Base-by-base conservation (phyloP, 371 early-diverging fungal species). In the Mortierella sp. region DNA sequence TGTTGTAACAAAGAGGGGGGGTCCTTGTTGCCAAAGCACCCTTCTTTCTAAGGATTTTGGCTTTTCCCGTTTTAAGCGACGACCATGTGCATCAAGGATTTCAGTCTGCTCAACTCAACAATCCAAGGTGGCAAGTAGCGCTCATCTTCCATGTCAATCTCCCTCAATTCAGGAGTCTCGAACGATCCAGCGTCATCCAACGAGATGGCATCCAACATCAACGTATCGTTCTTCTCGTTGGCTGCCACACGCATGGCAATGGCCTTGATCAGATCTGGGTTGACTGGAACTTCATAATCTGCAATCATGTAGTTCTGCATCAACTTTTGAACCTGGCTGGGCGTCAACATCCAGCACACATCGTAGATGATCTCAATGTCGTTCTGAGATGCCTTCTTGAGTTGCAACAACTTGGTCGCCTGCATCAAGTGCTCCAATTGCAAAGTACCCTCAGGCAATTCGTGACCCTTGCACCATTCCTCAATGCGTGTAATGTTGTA, bases 401-500 rank as follows among this genome's bases (percentile, higher is more conserved):
- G 85, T 76, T 97, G 97, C 59, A 98, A 78, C 39, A 98, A 81
- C 82, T 98, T 97, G 43, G 95, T 96, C 8, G 96, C 95, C 79
- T 98, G 96, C 84, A 95, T 88, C 64, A 98, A 82, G 54, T 93
- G 94, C 76, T 96, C 96, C 4, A 96, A 80, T 67, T 97, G 96
- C 39, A 92, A 83, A 0, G 95, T 92, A 25, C 93, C 90, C 71
- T 97, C 96, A n/a, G 89, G 79, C 24, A 96, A 89, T 39, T 90
- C 91, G 71, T 96, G 95, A n/a, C 89, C 77, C 85, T 93, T 94
- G 86, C 96, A 96, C 98, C 98, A 98, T 78, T 98, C 98, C 78
- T 96, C 95, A 52, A 98, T 81, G 17, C 96, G 89, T 4, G 95
- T 93, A 44, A 97, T 90, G 71, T 98, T 98, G 86, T 96, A 97